Base-by-base conservation (phyloP, 345 rosid genomes). In the Jatropha curcas region DNA sequence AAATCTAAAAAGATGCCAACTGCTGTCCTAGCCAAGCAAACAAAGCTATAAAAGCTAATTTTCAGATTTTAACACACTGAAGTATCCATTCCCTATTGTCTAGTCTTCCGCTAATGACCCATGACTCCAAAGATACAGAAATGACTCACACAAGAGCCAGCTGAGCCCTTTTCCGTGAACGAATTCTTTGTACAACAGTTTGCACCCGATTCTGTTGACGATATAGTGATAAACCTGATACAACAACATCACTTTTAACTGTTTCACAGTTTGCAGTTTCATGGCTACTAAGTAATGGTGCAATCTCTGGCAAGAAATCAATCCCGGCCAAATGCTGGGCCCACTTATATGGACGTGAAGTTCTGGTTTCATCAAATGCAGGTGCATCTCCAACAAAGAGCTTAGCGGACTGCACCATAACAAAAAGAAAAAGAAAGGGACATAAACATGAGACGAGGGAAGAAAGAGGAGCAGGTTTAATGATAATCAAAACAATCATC, bases 281-380 rank as follows among this genome's bases (percentile, higher is more conserved):
- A 58, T 64, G 85, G 71, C 70, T 76, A 67, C 76, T 69, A 57
- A 91, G 82, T 85, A 91, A 77, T 17, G 92, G 96, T 51, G 96
- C 79, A 71, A 90, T 86, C 77, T 95, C 99, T 9, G 96, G 98
- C 72, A 92, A 86, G 83, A 92, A 84, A 84, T 87, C 97, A 61
- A 95, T 91, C 78, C 98, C 99, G 0, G 98, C 98, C 83, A 95
- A 84, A 84, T 86, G 93, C 71, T 91, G 98, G 34, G 92, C 97
- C 99, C 98, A 90, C 80, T 89, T 92, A 75, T 87, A 95, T 51
- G 98, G 96, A 69, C 91, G 96, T 50, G 87, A 89, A 68, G 78
- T 81, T 81, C 88, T 87, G 75, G 76, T 86, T 62, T 77, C 85
- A 80, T 86, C 92, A 73, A 92, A 91, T 59, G 70, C 78, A 48